phyloP scores from a whole-genome alignment of 2,329 filamentous ascomycete genomes.

The Metarhizium guizhouense region DNA sequence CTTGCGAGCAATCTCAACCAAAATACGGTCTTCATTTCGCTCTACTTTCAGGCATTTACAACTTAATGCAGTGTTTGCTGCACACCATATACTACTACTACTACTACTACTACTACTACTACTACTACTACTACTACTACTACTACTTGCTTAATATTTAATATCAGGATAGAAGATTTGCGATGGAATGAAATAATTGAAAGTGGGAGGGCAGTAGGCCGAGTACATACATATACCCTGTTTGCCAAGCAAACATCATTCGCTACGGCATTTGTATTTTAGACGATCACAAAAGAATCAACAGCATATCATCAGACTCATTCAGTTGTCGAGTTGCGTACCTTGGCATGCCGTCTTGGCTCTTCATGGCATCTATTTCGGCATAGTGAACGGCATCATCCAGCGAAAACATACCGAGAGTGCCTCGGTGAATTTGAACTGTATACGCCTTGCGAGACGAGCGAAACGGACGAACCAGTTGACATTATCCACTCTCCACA shows the following conservation, averaged over 20 bases:
- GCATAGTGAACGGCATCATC: too few species aligned
- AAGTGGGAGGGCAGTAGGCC: neutral
- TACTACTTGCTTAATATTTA: constrained; percentile 1
- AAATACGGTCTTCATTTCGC: neutral
- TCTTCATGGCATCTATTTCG: too few species aligned
- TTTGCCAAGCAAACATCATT: neutral
- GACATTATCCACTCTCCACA: too few species aligned
- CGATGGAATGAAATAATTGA: neutral
- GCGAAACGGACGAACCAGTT: too few species aligned
- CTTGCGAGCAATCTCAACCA: neutral
- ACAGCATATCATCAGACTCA: neutral
- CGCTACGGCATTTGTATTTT: neutral
- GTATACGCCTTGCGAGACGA: too few species aligned
- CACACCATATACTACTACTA: neutral
- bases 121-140: neutral
- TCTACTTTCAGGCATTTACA: neutral
- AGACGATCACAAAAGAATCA: neutral
- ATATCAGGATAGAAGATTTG: neutral
- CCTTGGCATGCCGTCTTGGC: too few species aligned
- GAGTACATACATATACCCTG: constrained; percentile 1
- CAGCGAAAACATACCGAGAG: too few species aligned
- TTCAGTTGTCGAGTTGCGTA: neutral
- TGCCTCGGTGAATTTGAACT: too few species aligned
- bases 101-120: neutral
- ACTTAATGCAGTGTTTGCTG: neutral